phyloP scores from a whole-genome alignment of 1,139 yeast genomes.

The Lodderomyces theae region DNA sequence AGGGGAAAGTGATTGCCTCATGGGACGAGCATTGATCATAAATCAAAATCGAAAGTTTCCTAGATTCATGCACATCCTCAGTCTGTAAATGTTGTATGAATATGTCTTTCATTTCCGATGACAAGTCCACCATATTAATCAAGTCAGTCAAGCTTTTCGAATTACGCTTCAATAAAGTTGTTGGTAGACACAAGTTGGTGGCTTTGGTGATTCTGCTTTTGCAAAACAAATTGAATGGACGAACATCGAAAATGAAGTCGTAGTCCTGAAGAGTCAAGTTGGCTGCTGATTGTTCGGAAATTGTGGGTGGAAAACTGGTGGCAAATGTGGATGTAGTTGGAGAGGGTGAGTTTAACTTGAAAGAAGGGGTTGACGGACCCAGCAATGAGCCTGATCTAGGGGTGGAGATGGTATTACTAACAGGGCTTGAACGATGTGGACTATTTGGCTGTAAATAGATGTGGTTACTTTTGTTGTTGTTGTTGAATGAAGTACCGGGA shows the following conservation, averaged over 20 bases:
- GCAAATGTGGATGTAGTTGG: constrained; percentile 12
- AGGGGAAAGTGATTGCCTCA: constrained; percentile 30
- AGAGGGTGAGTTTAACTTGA: constrained; percentile 8
- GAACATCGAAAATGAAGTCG: constrained; percentile 32
- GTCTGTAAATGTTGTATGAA: constrained; percentile 3
- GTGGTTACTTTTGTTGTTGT: background rate
- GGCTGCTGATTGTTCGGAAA: constrained; percentile 4
- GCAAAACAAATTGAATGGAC: constrained; percentile 37
- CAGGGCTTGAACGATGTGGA: background rate
- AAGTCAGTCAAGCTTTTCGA: constrained; percentile 32
- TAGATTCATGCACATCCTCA: constrained; percentile 2
- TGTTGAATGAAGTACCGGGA: background rate
- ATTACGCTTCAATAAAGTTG: constrained; percentile 38
- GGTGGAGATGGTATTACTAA: background rate
- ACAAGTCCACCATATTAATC: constrained; percentile 27
- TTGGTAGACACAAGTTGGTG: constrained; percentile 40
- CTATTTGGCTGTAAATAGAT: constrained; percentile 1
- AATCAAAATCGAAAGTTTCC: constrained; percentile 36
- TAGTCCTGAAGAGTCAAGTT: constrained; percentile 3
- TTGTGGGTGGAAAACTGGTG: constrained; percentile 8
- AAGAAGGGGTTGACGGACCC: background rate
- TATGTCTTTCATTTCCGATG: constrained; percentile 11
- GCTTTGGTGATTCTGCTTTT: constrained; percentile 27
- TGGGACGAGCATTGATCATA: constrained; percentile 44
- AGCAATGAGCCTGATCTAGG: constrained; percentile 5